Conservation (phyloP, 2,329 filamentous ascomycete species). For the Colletotrichum nymphaeae region DNA sequence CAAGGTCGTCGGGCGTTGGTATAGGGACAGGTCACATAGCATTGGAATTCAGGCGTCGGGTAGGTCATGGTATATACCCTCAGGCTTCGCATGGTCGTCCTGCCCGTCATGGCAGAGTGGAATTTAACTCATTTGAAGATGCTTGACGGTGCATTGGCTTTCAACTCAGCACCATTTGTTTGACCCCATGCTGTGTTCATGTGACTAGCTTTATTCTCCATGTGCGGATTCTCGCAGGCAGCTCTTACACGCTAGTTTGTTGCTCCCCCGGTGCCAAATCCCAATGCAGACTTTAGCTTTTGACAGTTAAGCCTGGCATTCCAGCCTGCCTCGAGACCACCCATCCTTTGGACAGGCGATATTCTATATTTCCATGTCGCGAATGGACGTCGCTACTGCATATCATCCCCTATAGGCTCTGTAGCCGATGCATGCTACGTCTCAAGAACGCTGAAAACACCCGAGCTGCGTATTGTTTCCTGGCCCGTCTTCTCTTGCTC, state of each 20-base stretch:
- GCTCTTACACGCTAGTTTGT: neutral
- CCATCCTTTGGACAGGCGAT: neutral
- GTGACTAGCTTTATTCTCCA: neutral
- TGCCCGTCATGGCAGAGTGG: neutral
- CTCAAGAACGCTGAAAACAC: neutral
- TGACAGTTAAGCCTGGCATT: neutral
- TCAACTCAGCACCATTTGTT: neutral
- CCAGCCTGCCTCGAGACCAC: neutral
- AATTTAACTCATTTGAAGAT: neutral
- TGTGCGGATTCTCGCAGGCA: neutral
- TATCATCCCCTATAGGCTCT: neutral
- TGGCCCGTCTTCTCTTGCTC: neutral
- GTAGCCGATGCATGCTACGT: neutral
- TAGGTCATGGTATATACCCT: constrained; percentile 16
- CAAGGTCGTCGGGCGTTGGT: neutral
- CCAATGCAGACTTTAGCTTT: neutral
- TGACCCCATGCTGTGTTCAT: neutral
- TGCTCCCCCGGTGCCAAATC: neutral
- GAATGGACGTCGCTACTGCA: neutral
- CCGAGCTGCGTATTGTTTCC: neutral
- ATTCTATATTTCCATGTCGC: neutral
- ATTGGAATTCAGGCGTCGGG: constrained; percentile 10
- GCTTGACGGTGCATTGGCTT: neutral
- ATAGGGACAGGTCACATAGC: neutral
- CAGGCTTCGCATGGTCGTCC: constrained; percentile 18